phyloP scores from a whole-genome alignment of 2,329 filamentous ascomycete species.

The Arachnopeziza araneosa region DNA sequence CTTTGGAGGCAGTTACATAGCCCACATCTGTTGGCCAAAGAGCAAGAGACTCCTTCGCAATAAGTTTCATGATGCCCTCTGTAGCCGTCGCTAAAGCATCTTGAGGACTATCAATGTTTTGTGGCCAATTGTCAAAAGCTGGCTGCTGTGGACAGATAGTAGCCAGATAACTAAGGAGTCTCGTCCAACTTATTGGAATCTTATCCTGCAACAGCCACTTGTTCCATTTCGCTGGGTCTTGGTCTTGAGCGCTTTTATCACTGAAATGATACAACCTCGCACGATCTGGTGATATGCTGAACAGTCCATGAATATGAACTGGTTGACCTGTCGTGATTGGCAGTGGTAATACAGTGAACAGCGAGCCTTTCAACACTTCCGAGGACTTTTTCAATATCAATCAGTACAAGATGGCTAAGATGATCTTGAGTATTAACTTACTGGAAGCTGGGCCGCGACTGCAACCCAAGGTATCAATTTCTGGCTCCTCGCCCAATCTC shows the following conservation, averaged over 20 bases:
- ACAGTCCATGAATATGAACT: slow-evolving; percentile 32
- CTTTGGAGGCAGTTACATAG: slow-evolving; percentile 10
- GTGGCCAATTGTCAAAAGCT: slow-evolving; percentile 19
- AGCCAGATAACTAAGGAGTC: slow-evolving; percentile 14
- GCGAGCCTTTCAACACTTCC: slow-evolving; percentile 15
- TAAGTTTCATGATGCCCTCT: slow-evolving; percentile 12
- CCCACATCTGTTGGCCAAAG: slow-evolving; percentile 20
- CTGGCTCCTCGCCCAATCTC: slow-evolving; percentile 25
- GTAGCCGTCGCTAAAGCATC: slow-evolving; percentile 13
- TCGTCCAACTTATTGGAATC: slow-evolving; percentile 26
- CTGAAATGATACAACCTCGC: slow-evolving; percentile 23
- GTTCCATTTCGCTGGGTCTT: slow-evolving; percentile 28
- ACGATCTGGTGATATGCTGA: slow-evolving; percentile 31
- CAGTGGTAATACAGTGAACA: slow-evolving; percentile 32
- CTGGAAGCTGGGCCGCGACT: slow-evolving; percentile 27
- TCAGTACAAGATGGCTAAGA: not conserved
- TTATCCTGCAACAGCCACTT: slow-evolving; percentile 23
- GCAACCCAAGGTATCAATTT: slow-evolving; percentile 32
- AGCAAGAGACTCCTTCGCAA: slow-evolving; percentile 11
- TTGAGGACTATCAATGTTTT: slow-evolving; percentile 1
- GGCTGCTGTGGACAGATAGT: slow-evolving; percentile 3
- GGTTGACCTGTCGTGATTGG: slow-evolving; percentile 30
- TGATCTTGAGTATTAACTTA: slow-evolving; percentile 6
- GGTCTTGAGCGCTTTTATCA: slow-evolving; percentile 22
- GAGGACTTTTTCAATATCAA: slow-evolving; percentile 1